Evolutionary conservation across 306 rosid genomes (phyloP).

Genomic region (Vigna reflexopilosa): DNA sequence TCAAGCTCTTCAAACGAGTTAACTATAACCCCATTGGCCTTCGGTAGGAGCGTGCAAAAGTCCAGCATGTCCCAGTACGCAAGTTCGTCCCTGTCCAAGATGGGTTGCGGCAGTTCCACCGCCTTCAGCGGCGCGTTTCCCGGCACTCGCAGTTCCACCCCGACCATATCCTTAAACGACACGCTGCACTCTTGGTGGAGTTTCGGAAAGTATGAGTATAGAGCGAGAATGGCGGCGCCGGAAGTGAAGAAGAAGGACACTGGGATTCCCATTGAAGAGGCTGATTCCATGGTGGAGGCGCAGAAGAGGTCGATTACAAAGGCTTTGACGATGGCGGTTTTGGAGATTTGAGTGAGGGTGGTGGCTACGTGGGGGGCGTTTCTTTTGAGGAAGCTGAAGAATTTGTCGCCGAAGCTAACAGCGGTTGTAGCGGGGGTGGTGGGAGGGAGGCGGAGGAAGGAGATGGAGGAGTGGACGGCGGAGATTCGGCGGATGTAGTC

Average conservation of each 20-base stretch:
- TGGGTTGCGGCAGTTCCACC: constrained; percentile 19
- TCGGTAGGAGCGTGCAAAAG: background rate
- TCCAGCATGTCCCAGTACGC: constrained; percentile 38
- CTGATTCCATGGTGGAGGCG: background rate
- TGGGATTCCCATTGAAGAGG: constrained; percentile 13
- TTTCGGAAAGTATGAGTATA: constrained; percentile 28
- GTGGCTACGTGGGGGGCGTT: constrained; percentile 29
- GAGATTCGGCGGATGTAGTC: constrained; percentile 41
- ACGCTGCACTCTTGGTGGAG: background rate
- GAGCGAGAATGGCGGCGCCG: constrained; percentile 35
- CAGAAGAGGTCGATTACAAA: constrained; percentile 45
- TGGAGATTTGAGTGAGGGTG: constrained; percentile 14
- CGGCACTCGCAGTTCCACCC: constrained; percentile 27
- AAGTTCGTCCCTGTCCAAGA: constrained; percentile 37
- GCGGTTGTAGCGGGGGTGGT: background rate
- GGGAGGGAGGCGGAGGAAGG: constrained; percentile 42
- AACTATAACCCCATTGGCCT: constrained; percentile 36
- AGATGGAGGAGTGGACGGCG: constrained; percentile 36
- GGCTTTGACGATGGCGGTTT: background rate
- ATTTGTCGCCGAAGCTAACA: background rate
- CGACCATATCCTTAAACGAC: constrained; percentile 38
- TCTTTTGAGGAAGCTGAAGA: background rate
- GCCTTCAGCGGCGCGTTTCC: constrained; percentile 36
- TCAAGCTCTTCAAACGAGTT: constrained; percentile 42
- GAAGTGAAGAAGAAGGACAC: constrained; percentile 46